Percentiles rank a stretch among this genome's conserved stretches.
Evolutionary conservation across 2,329 filamentous ascomycete genomes (phyloP).

Genomic region (Xylaria arbuscula): DNA sequence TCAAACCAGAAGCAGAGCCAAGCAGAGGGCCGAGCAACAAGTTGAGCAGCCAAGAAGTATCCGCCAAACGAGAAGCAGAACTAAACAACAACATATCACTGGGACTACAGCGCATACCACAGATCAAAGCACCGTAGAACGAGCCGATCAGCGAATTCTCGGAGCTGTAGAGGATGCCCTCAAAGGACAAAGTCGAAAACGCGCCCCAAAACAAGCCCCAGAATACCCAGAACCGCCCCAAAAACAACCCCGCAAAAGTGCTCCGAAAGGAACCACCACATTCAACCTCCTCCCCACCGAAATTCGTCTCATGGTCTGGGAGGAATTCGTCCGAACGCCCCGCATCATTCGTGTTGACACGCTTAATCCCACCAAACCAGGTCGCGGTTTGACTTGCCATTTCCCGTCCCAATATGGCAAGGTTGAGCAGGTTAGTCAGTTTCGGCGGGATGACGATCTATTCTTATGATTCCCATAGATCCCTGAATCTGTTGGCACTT

Average conservation of each 20-base stretch:
- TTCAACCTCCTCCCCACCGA: conserved; percentile 22
- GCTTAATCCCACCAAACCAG: not conserved
- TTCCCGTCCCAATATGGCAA: not conserved
- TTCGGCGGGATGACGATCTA: not conserved
- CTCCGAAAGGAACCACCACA: not conserved
- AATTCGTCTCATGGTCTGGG: conserved; percentile 31
- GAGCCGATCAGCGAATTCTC: not conserved
- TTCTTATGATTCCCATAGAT: not conserved
- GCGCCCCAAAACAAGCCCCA: not conserved
- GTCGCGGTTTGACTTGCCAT: not conserved
- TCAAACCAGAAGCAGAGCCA: conserved; percentile 4
- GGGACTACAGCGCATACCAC: no score
- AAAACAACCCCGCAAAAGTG: no score
- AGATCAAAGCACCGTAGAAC: not conserved
- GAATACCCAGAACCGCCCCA: not conserved
- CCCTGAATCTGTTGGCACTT: no score
- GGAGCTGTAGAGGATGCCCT: not conserved
- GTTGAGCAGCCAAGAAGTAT: not conserved
- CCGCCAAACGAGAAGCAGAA: not conserved
- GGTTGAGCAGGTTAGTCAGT: not conserved
- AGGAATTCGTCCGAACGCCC: conserved; percentile 18
- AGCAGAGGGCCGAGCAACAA: not conserved
- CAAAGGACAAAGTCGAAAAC: not conserved
- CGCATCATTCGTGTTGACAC: conserved; percentile 22
- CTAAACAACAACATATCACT: not conserved